Evolutionary conservation across 1,284 basidiomycete genomes (phyloP), one percentile per base, ranked within the genome.

Genomic region (Cryptococcus sp.): DNA sequence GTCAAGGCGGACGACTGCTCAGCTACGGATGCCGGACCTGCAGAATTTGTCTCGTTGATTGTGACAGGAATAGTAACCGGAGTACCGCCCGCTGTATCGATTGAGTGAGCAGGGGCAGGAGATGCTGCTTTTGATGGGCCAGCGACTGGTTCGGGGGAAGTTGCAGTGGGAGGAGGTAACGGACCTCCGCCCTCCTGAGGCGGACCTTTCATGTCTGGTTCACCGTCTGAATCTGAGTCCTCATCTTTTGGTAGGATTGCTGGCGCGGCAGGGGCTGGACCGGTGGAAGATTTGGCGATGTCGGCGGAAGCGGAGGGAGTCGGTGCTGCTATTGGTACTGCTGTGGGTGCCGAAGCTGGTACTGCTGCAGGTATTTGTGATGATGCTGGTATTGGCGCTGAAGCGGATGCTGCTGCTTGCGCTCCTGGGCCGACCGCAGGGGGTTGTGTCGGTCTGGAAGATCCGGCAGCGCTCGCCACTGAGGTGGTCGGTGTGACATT

Each of bases 111-210:
- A 10, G n/a, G 35, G 19, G 39, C 6, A 35, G n/a, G 55, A 19
- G 23, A 45, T 3, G 42, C 22, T 19, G n/a, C 2, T 4, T 50
- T 44, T 20, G 27, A 31, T 5, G 54, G 16, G 8, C 47, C n/a
- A 22, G n/a, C 42, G 11, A 45, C 8, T 11, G 42, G 22, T 19
- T 45, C 22, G 11, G 42, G 8, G 42, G 42, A n/a, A 22, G 42
- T 19, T 15, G 22, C 42, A 19, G 2, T 13, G 11, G 6, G 3
- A 22, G 10, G n/a, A n/a, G 60, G 61, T 35, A 68, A 27, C 16
- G 67, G 60, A 20, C 74, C 74, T 1, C 74, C 74, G 13, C 74
- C 74, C 7, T 67, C 68, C 54, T 74, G 72, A n/a, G 57, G 61
- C 0, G 62, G 69, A 11, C 74, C 74, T 11, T 46, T 68, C 71